Evolutionary conservation across 352 stramenopile genomes (phyloP).

Genomic region (Pythium dissotocum): DNA sequence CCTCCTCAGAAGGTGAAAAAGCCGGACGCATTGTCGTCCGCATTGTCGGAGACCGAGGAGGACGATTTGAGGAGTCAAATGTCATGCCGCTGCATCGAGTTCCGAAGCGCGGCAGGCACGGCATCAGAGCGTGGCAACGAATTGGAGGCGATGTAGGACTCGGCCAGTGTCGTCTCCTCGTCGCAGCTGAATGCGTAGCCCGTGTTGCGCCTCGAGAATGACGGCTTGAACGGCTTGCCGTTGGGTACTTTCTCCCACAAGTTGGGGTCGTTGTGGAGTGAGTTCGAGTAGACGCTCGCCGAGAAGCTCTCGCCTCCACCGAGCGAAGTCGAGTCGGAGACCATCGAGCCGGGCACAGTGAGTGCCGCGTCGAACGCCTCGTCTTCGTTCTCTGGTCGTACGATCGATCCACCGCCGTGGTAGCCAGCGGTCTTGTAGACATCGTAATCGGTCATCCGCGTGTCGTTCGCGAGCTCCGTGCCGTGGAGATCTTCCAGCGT

Average conservation of each 20-base stretch:
- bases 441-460: constrained; percentile 48
- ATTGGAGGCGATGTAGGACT: constrained; percentile 86
- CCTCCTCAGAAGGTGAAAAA: constrained; percentile 22
- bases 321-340: constrained; percentile 32
- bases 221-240: constrained; percentile 38
- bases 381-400: constrained; percentile 12
- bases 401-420: constrained; percentile 2
- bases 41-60: constrained; percentile 25
- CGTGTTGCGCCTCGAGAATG: constrained; percentile 51
- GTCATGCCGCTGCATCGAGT: constrained; percentile 37
- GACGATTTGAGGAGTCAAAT: constrained; percentile 24
- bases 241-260: constrained; percentile 42
- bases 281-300: constrained; percentile 65
- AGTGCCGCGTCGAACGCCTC: constrained; percentile 13
- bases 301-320: constrained; percentile 48
- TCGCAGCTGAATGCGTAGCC: constrained; percentile 85
- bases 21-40: constrained; percentile 13
- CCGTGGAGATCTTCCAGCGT: constrained; percentile 71
- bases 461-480: constrained; percentile 48
- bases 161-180: constrained; percentile 77
- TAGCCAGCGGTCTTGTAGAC: constrained; percentile 21
- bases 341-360: constrained; percentile 16
- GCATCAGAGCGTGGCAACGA: constrained; percentile 68
- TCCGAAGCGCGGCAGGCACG: constrained; percentile 61
- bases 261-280: constrained; percentile 41